Evolutionary conservation across 129 eudicot species (phyloP), one percentile per base, ranked within the genome.

Genomic region (Tagetes patula): DNA sequence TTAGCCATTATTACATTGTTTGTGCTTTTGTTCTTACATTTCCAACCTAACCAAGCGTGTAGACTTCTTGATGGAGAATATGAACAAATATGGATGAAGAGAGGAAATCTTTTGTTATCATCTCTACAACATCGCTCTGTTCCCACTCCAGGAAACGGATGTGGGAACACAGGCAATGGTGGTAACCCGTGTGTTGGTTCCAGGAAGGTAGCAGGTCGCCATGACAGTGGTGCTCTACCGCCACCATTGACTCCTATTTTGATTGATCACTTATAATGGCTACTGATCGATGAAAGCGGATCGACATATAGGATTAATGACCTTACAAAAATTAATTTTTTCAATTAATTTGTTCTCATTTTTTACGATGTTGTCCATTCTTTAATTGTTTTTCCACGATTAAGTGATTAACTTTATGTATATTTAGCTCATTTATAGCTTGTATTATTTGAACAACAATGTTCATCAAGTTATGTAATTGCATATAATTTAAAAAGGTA

Each of bases 81-180:
- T 42, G 74, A 71, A 71, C 60, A 72, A 63, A 31, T 66, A 0
- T 76, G 81, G 82, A 66, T 43, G 74, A 80, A 75, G 13, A 68
- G 46, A 48, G 76, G 73, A 66, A 63, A 62, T 46, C 55, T 81
- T 11, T 41, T 78, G 33, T 48, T 85, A 33, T 79, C 76, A 5
- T 72, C 89, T 53, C 53, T 85, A 32, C 85, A 20, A 27, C 8
- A 36, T 46, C 54, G 54, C 3, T 9, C 55, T 0, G 73, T 36
- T 36, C 67, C 30, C 0, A 10, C 81, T 3, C 85, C 88, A 0
- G 83, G 76, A 27, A 86, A 77, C 39, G 77, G 83, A 34, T 77
- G 81, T 55, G 62, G 66, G 71, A 40, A 63, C 50, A 77, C 71
- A 0, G 81, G 81, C 31, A 70, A 70, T 4, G 56, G 77, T 70